phyloP scores from a whole-genome alignment of 2,329 filamentous ascomycete species.

The Lizonia empirigonia region DNA sequence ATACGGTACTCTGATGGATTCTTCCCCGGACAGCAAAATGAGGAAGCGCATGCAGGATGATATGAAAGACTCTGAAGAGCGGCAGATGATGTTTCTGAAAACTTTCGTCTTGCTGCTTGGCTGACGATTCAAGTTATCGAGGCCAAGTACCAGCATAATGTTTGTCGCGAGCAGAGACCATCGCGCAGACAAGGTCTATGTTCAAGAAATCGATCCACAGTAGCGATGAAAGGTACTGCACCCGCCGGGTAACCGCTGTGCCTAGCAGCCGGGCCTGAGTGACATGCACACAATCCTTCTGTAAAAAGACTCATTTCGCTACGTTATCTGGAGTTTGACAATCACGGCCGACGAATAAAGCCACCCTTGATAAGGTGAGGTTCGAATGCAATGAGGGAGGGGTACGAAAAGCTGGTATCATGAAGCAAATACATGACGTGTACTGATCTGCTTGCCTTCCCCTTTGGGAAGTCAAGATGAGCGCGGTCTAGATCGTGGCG shows the following conservation, averaged over 20 bases:
- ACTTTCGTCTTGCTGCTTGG: conserved; percentile 2
- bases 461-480: neutral
- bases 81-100: conserved; percentile 6
- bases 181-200: neutral
- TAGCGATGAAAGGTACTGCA: neutral
- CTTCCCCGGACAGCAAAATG: neutral
- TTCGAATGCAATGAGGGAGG: neutral
- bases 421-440: neutral
- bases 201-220: neutral
- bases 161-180: no score
- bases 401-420: neutral
- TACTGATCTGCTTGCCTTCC: neutral
- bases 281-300: neutral
- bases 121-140: neutral
- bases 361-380: neutral
- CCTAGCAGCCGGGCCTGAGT: neutral
- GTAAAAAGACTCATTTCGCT: conserved; percentile 4
- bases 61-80: conserved; percentile 1
- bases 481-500: conserved; percentile 3
- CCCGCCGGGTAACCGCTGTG: neutral
- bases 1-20: no score
- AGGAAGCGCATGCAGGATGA: neutral
- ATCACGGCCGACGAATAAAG: neutral
- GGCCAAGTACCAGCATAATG: neutral
- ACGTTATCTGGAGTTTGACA: neutral